Base-by-base conservation (phyloP, 495 filamentous ascomycete genomes). In the Daldinia loculata region DNA sequence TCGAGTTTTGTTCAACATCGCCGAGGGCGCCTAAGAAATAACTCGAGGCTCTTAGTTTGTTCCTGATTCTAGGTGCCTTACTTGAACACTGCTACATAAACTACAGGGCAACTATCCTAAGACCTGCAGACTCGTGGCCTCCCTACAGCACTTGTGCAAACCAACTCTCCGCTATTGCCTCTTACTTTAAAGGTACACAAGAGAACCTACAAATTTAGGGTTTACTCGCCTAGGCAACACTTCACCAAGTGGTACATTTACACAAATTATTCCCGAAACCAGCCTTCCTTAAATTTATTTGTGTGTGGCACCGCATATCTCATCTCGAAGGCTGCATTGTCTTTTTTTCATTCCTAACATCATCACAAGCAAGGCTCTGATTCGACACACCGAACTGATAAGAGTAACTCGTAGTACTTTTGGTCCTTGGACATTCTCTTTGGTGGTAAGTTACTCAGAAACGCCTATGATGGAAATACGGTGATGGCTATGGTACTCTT, bases 21-120 rank as follows among this genome's bases (percentile, higher is more conserved):
- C 9, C 12, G 34, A 38, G 30, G 55, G 58, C 1, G 17, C 43
- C 26, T 57, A 38, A 52, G 62, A 66, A 61, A 45, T n/a, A 27
- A 5, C 63, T 71, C 63, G 63, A 71, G 63, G 32, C 24, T 11
- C 17, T 58, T 41, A 38, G 69, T 8, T 5, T 32, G 3, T 58
- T 71, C 69, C 62, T 58, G 63, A 53, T 24, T 5, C n/a, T 30
- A 36, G 53, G 51, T 27, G 11, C 50, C n/a, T 14, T 27, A 8
- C 38, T 63, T 62, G 8, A 48, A 2, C 2, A 6, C 7, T 14
- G 4, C 24, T 27, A 60, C 43, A 48, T 26, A 24, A 24, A 30
- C 38, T 71, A 66, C 61, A 59, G 63, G 57, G 57, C 26, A 58
- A 29, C 3, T 17, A 27, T 22, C 22, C 17, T 38, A 56, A 56